A percentile compares a stretch with the other conserved stretches of the same genome.
Conservation (phyloP, 495 filamentous ascomycete genomes). For the Penicillium atrosanguineum region DNA sequence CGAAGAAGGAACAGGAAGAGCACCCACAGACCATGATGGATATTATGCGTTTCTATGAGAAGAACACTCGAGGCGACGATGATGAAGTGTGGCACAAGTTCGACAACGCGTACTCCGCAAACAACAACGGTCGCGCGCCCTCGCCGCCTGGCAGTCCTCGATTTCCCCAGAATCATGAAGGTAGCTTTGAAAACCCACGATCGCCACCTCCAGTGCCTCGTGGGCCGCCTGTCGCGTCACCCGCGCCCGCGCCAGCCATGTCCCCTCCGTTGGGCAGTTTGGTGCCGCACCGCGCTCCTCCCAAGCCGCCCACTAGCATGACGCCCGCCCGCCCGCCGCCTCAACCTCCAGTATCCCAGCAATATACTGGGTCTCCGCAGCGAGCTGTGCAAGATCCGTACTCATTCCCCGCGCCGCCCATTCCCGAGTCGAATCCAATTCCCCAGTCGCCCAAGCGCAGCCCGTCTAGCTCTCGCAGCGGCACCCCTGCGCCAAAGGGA, state of each 20-base stretch:
- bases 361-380: conserved; percentile 17
- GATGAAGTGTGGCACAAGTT: conserved; percentile 96
- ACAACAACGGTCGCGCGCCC: conserved; percentile 53
- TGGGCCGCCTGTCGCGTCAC: conserved; percentile 30
- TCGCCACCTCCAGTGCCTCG: conserved; percentile 87
- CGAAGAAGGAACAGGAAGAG: conserved; percentile 91
- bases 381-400: conserved; percentile 25
- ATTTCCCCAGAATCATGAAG: conserved; percentile 86
- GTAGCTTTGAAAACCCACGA: conserved; percentile 95
- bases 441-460: conserved; percentile 46
- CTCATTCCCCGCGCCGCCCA: conserved; percentile 32
- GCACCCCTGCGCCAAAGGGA: conserved; percentile 27
- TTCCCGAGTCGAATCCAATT: conserved; percentile 55
- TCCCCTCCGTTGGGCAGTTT: conserved; percentile 35
- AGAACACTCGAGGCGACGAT: conserved; percentile 78
- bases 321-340: conserved; percentile 48
- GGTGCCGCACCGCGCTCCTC: conserved; percentile 43
- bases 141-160: conserved; percentile 85
- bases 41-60: conserved; percentile 94
- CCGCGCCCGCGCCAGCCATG: conserved; percentile 16
- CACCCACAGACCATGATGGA: conserved; percentile 93
- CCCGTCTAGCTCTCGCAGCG: conserved; percentile 43
- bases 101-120: conserved; percentile 66
- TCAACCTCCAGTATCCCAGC: conserved; percentile 43
- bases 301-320: conserved; percentile 41